Evolutionary conservation across 495 filamentous ascomycete species (phyloP), one percentile per base, ranked within the genome.

Genomic region (Hypoxylon subgilvum): DNA sequence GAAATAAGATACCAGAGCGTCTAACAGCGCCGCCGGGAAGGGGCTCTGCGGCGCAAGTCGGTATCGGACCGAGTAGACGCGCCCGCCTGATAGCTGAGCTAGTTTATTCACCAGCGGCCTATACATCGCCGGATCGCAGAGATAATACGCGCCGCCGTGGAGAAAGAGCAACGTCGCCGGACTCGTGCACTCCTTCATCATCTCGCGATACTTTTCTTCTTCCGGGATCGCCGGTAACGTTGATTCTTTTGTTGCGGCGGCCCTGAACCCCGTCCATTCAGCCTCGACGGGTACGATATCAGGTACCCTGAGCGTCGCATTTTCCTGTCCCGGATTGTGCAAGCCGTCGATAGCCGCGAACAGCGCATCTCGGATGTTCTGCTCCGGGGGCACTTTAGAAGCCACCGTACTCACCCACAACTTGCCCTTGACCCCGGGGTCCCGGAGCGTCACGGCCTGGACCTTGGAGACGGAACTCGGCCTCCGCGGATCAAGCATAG

Each of bases 81-180:
- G 84, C 70, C 82, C 80, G 35, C 76, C 75, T 0, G 73, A 78
- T 16, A 75, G 32, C 66, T 78, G 79, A 31, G 82, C 81, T 17
- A 85, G 63, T 8, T 69, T 77, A 46, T 74, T 76, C 22, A 67
- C 77, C 21, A 74, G 69, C 13, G 53, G 56, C 21, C 79, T 76
- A 57, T 90, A 88, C 0, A 84, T 86, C 49, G 80, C 78, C 8
- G 91, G 91, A 51, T 93, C 91, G 79, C 91, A 83, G 45, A 96
- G 65, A 27, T 79, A 91, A 73, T 89, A 88, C n/a, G 86, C 91
- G 23, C 93, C 93, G 35, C 93, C 93, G 68, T 97, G 93, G 69
- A 96, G 86, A 67, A 91, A 96, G 21, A 96, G 74, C 1, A 96
- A 72, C 0, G 89, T 92, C 27, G 82, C 81, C n/a, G 83, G 77